Base-by-base conservation (phyloP, 495 filamentous ascomycete genomes). In the Neohortaea acidophila region DNA sequence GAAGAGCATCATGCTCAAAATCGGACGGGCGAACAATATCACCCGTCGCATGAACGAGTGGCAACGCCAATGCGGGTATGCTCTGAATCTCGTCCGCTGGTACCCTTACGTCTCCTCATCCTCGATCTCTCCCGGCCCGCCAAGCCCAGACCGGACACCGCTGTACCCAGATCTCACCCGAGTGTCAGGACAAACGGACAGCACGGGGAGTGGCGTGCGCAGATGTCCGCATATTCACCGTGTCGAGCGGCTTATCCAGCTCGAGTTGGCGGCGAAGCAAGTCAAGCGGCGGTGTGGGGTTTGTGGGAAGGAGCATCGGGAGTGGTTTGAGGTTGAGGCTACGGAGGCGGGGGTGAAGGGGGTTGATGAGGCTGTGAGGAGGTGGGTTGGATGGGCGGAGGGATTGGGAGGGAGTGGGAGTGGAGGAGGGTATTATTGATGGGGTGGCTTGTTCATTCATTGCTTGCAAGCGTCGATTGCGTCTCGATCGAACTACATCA, bases 261-360 rank as follows among this genome's bases (percentile, higher is more conserved):
- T 94, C 17, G 89, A 99, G 63, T 66, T 99, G 19, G 66, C 63
- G 4, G 79, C 77, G 21, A 63, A 72, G 36, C 70, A 79, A 12
- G 61, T 83, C 8, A 67, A 73, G 43, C 72, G 76, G 13, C 67
- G 67, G 30, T 99, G 89, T 54, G 58, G 62, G 6, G 70, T 70
- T 6, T 99, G 89, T 55, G 85, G 86, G 9, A 83, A 75, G 57
- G 77, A 81, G 48, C 91, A 99, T 59, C 64, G 75, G 25, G 89
- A 99, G 57, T 99, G 89, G 89, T 96, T 99, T 58, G 85, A 89
- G 58, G 73, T 96, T 5, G 73, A 81, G 36, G 84, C 82, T 2
- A 72, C 60, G 13, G 70, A 75, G 49, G 64, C 77, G 9, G 80
- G 77, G 0, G 61, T 96, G 9, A 69, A 62, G 39, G 68, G 59